These are phyloP conservation scores for Ustilago shanxiensis DNA, from an alignment of 1,284 basidiomycete species.

Conservation along the genomic window DNA sequence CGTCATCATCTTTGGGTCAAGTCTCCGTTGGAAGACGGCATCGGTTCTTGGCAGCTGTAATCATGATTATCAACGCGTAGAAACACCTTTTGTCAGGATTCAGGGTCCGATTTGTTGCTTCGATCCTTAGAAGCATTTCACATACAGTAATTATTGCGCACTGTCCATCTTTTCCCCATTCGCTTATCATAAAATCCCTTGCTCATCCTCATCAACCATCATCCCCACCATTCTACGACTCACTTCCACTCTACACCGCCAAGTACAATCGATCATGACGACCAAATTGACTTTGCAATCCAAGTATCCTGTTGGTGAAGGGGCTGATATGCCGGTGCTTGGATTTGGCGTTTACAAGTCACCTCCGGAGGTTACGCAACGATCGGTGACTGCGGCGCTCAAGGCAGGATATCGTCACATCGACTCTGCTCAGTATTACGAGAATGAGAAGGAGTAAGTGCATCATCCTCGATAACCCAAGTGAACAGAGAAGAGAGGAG, in stretches of 20 bases:
- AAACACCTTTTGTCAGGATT: too few species aligned
- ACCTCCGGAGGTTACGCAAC: slow-evolving; percentile 29
- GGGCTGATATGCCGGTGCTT: slow-evolving; percentile 42
- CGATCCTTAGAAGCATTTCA: too few species aligned
- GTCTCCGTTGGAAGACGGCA: too few species aligned
- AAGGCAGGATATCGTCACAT: slow-evolving; percentile 49
- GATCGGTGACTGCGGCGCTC: slow-evolving; percentile 45
- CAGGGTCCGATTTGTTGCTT: too few species aligned
- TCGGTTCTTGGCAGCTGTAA: too few species aligned
- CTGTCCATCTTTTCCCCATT: too few species aligned
- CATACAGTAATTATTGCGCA: too few species aligned
- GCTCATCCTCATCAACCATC: not conserved
- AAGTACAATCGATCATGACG: slow-evolving; percentile 3
- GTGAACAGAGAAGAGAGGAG: not conserved
- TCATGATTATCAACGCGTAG: too few species aligned
- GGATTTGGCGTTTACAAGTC: slow-evolving; percentile 54
- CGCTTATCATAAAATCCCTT: not conserved
- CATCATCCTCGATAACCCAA: not conserved
- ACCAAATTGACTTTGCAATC: slow-evolving; percentile 40
- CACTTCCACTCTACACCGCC: not conserved
- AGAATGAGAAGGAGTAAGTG: slow-evolving; percentile 44
- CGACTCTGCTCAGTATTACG: slow-evolving; percentile 50
- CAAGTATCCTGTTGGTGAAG: slow-evolving; percentile 35
- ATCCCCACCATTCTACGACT: slow-evolving; percentile 15
- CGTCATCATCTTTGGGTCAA: too few species aligned